Evolutionary conservation across 2,329 filamentous ascomycete species (phyloP).

Genomic region (Colletotrichum sp.): DNA sequence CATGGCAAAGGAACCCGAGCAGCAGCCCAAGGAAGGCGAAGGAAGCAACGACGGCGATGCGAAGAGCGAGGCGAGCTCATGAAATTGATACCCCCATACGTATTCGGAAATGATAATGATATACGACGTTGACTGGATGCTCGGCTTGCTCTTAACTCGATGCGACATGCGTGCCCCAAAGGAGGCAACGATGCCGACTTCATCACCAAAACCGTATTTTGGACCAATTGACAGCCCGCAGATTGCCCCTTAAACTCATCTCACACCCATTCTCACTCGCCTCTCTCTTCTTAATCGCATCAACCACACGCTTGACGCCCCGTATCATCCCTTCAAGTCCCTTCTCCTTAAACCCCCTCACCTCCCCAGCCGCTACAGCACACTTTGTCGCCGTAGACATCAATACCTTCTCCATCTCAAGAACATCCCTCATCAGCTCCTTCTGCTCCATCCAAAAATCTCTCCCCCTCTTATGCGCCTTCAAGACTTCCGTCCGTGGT

Average conservation of each 20-base stretch:
- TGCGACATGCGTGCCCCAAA: background rate
- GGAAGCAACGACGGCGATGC: slow-evolving; percentile 29
- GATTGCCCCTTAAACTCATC: background rate
- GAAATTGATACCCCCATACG: slow-evolving; percentile 18
- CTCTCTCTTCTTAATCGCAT: background rate
- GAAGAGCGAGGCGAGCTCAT: slow-evolving; percentile 28
- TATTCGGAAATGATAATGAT: background rate
- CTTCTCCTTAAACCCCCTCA: background rate
- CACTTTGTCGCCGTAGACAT: background rate
- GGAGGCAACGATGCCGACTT: background rate
- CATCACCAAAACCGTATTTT: background rate
- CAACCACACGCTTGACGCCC: background rate
- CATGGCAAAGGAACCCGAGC: slow-evolving; percentile 74
- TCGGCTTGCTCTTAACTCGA: background rate
- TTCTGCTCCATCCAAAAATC: background rate
- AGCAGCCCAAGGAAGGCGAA: slow-evolving; percentile 28
- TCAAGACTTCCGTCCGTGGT: background rate
- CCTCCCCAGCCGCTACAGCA: background rate
- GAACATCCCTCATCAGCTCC: background rate
- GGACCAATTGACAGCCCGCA: background rate
- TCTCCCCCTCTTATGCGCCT: background rate
- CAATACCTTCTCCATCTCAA: background rate
- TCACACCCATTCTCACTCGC: background rate
- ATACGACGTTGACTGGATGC: background rate
- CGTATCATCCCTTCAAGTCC: background rate